These are phyloP conservation scores for Lichtheimia ramosa DNA, from an alignment of 371 early-diverging fungal species.

Conservation along the genomic window DNA sequence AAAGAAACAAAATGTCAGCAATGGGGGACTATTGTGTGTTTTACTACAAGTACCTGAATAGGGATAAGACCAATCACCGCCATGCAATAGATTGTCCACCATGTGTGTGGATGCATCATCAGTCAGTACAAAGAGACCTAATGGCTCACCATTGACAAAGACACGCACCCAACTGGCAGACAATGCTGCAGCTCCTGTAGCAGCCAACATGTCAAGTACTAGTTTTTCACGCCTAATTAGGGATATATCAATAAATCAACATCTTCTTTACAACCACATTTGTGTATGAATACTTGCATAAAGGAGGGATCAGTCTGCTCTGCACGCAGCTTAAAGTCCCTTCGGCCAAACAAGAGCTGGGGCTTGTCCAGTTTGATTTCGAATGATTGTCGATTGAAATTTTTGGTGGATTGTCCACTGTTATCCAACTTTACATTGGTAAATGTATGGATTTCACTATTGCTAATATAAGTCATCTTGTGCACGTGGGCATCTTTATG, in stretches of 20 bases:
- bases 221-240: constrained; percentile 46
- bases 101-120: constrained; percentile 55
- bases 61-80: constrained; percentile 28
- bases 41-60: constrained; percentile 20
- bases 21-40: no score
- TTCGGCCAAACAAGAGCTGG: constrained; percentile 40
- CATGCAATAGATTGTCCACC: constrained; percentile 38
- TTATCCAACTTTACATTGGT: constrained; percentile 41
- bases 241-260: background rate
- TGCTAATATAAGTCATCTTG: constrained; percentile 48
- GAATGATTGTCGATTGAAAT: constrained; percentile 55
- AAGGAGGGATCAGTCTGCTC: constrained; percentile 55
- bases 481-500: constrained; percentile 25
- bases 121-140: constrained; percentile 53
- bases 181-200: constrained; percentile 53
- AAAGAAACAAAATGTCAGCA: no score
- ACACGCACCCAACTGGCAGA: constrained; percentile 54
- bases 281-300: constrained; percentile 25
- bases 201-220: constrained; percentile 45
- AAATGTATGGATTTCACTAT: constrained; percentile 42
- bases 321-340: constrained; percentile 51
- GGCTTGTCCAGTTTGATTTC: constrained; percentile 46
- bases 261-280: background rate
- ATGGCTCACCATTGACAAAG: constrained; percentile 48
- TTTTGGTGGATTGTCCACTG: constrained; percentile 53